phyloP scores from a whole-genome alignment of 345 rosid species.

The Populus deltoides region DNA sequence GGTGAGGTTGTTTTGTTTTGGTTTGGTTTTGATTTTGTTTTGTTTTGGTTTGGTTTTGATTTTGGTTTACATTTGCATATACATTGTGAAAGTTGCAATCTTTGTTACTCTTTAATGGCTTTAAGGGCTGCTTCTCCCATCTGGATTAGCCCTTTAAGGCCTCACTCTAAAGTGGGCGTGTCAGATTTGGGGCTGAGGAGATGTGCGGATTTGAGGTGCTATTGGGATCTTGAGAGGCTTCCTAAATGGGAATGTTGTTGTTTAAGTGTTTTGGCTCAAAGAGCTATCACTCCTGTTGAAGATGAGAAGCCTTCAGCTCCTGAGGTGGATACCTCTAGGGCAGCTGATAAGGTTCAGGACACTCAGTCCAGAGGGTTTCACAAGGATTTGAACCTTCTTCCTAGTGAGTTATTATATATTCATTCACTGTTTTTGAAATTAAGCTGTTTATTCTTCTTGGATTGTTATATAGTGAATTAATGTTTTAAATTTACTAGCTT shows the following conservation, averaged over 20 bases:
- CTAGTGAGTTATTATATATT: constrained; percentile 55
- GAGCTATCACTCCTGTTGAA: constrained; percentile 54
- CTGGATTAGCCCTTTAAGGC: constrained; percentile 49
- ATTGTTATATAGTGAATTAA: constrained; percentile 4
- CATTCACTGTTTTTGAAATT: not conserved
- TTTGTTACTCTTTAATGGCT: constrained; percentile 42
- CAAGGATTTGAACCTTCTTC: constrained; percentile 77
- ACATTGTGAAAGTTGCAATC: constrained; percentile 22
- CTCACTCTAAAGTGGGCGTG: constrained; percentile 30
- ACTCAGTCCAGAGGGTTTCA: constrained; percentile 40
- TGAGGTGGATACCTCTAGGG: constrained; percentile 44
- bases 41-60: not conserved
- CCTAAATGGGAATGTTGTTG: constrained; percentile 47
- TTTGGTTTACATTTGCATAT: constrained; percentile 1
- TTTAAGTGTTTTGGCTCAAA: constrained; percentile 38
- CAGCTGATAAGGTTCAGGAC: constrained; percentile 34
- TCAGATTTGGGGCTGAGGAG: constrained; percentile 33
- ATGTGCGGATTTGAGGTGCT: constrained; percentile 35
- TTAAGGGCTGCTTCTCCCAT: constrained; percentile 45
- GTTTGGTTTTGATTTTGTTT: not conserved
- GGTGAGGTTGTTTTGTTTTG: not conserved
- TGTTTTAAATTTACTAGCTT: not conserved
- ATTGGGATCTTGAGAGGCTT: constrained; percentile 16
- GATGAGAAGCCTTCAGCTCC: constrained; percentile 50
- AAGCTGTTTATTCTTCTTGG: not conserved